Evolutionary conservation across 352 stramenopile genomes (phyloP).

Genomic region (Pythium guiyangense): DNA sequence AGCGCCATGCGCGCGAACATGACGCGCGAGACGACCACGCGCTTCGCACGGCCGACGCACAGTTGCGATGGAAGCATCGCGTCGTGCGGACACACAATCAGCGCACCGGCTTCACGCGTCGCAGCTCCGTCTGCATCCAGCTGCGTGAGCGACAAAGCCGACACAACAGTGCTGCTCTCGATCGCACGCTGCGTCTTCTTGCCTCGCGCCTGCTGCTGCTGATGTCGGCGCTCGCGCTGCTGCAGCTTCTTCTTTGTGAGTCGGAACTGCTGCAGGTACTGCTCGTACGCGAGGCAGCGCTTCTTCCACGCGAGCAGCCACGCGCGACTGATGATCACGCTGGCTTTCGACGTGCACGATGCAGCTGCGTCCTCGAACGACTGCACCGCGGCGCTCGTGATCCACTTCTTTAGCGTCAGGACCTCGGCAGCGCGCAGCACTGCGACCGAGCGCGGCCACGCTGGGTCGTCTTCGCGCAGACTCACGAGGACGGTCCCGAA

Average conservation of each 20-base stretch:
- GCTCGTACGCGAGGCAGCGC: slow-evolving; percentile 63
- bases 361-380: slow-evolving; percentile 37
- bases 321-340: slow-evolving; percentile 63
- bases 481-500: slow-evolving; percentile 53
- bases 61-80: slow-evolving; percentile 43
- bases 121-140: slow-evolving; percentile 18
- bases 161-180: slow-evolving; percentile 7
- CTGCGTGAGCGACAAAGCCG: slow-evolving; percentile 5
- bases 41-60: slow-evolving; percentile 58
- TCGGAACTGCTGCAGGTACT: slow-evolving; percentile 71
- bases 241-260: slow-evolving; percentile 63
- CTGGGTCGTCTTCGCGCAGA: slow-evolving; percentile 37
- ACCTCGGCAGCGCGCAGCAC: slow-evolving; percentile 60
- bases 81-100: slow-evolving; percentile 69
- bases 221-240: slow-evolving; percentile 28
- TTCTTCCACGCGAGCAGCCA: slow-evolving; percentile 77
- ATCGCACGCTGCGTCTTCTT: slow-evolving; percentile 3
- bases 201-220: slow-evolving; percentile 10
- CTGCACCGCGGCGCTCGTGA: slow-evolving; percentile 25
- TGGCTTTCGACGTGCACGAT: slow-evolving; percentile 21
- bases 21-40: slow-evolving; percentile 43
- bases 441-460: slow-evolving; percentile 57
- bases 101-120: slow-evolving; percentile 32
- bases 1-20: slow-evolving; percentile 42
- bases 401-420: slow-evolving; percentile 53